Conservation (phyloP, 441 rosid genomes). For the Viola pubescens region DNA sequence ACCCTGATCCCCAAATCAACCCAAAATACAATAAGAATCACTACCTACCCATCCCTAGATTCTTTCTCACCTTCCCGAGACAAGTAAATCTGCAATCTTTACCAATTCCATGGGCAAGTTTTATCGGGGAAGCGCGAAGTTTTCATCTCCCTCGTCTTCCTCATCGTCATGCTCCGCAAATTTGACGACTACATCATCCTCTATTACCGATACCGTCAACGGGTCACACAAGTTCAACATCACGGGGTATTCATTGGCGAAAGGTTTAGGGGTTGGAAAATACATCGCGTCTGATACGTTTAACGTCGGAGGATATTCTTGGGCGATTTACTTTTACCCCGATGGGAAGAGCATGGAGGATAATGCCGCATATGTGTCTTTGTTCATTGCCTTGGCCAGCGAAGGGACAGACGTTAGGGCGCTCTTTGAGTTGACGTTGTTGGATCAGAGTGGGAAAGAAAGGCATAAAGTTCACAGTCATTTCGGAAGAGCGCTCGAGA, state of each 20-base stretch:
- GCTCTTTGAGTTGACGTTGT: conserved; percentile 26
- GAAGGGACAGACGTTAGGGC: conserved; percentile 33
- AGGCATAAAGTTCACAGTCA: conserved; percentile 31
- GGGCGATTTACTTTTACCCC: conserved; percentile 32
- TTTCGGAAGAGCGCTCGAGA: conserved; percentile 29
- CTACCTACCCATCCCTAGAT: neutral
- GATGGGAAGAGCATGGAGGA: conserved; percentile 31
- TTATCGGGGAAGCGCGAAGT: conserved; percentile 13
- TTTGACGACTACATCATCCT: conserved; percentile 16
- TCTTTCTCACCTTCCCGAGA: conserved; percentile 4
- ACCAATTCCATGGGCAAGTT: conserved; percentile 14
- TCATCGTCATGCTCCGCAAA: neutral
- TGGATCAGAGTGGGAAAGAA: conserved; percentile 31
- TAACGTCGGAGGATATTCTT: conserved; percentile 25
- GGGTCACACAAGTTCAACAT: conserved; percentile 26
- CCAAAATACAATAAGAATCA: neutral
- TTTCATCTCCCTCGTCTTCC: neutral
- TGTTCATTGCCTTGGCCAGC: conserved; percentile 30
- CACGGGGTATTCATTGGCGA: conserved; percentile 28
- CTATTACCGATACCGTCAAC: conserved; percentile 27
- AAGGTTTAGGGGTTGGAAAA: conserved; percentile 29
- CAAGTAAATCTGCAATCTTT: neutral
- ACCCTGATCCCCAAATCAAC: conserved; percentile 7
- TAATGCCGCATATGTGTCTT: conserved; percentile 23
- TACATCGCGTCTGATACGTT: conserved; percentile 26